Base-by-base conservation (phyloP, 306 rosid genomes). In the Vigna radiata region DNA sequence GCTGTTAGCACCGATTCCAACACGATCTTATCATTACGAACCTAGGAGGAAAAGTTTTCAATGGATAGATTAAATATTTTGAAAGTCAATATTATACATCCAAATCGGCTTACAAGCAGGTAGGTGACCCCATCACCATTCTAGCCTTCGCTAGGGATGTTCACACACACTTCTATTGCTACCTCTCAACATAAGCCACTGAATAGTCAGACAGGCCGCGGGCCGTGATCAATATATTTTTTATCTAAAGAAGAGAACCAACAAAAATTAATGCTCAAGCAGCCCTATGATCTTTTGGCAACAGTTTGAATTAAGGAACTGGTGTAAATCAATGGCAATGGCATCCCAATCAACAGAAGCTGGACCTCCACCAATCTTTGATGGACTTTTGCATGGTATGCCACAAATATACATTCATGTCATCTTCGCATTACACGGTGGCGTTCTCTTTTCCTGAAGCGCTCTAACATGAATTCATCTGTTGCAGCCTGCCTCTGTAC, bases 401-500 rank as follows among this genome's bases (percentile, higher is more conserved):
- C 82, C 69, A 78, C 77, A 47, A 33, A 39, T 37, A 68, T 70
- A 77, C 75, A 54, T 52, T 61, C 48, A 60, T 65, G 53, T 66
- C 55, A 91, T 87, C 99, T 84, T 70, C 96, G 78, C 93, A 93
- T 93, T 48, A 79, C 97, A 15, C 97, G 93, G 74, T 89, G 93
- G 62, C 99, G 99, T 81, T 95, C 97, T 53, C 98, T 85, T 87
- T 95, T 95, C 77, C 96, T 87, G 84, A 95, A 95, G 76, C 98
- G 97, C 79, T 95, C 97, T 36, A 95, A 83, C 97, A 89, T 92
- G 82, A 95, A 88, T 83, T 95, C 76, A 82, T 95, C 97, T 14
- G 99, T 92, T 73, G 97, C 99, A 72, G 97, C 99, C 83, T 90
- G 97, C 86, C 99, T 92, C 73, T 77, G 97, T 56, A 89, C 91